Percentiles rank a stretch among this genome's conserved stretches.
These are phyloP conservation scores for Rutstroemia sydowiana DNA, from an alignment of 2,329 filamentous ascomycete genomes.

Conservation along the genomic window DNA sequence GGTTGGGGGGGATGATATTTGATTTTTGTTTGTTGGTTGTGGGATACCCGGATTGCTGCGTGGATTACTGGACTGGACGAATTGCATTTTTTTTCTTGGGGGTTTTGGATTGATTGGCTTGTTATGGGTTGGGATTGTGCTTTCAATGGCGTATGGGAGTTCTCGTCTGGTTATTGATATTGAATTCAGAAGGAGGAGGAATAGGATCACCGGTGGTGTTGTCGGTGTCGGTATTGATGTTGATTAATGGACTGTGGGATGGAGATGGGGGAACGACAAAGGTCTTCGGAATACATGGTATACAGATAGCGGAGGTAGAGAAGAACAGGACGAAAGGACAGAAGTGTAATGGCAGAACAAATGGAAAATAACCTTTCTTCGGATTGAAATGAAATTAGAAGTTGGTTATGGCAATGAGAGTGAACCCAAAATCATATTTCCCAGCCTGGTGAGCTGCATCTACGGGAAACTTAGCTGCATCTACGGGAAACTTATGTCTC, in stretches of 20 bases:
- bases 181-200: conserved; percentile 64
- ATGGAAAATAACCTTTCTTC: no score
- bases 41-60: no score
- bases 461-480: no score
- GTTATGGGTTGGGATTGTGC: conserved; percentile 37
- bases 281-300: not conserved
- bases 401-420: not conserved
- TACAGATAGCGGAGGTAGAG: not conserved
- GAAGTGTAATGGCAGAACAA: no score
- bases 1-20: conserved; percentile 86
- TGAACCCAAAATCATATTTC: not conserved
- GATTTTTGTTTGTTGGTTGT: no score
- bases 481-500: no score
- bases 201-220: conserved; percentile 67
- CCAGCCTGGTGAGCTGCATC: not conserved
- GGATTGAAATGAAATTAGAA: not conserved
- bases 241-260: conserved; percentile 16
- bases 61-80: no score
- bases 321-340: not conserved
- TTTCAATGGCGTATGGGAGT: conserved; percentile 92
- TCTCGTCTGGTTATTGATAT: conserved; percentile 88
- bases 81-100: conserved; percentile 87
- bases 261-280: not conserved
- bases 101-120: conserved; percentile 51
- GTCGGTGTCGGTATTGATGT: conserved; percentile 36